Evolutionary conservation across 2,329 filamentous ascomycete species (phyloP).

Genomic region (Pseudopithomyces chartarum): DNA sequence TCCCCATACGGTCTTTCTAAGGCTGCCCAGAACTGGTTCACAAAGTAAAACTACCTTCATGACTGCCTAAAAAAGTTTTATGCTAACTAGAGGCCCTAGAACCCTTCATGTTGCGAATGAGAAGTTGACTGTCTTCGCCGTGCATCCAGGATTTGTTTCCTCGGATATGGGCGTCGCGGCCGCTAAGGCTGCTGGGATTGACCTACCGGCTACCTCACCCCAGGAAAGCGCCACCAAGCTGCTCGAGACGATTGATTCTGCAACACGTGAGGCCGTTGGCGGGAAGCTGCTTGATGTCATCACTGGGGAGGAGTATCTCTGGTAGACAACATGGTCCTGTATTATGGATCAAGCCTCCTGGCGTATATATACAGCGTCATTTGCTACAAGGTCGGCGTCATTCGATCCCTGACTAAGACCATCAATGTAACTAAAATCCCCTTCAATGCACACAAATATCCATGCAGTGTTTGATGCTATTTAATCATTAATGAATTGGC

Average conservation of each 20-base stretch:
- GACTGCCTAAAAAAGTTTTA: not conserved
- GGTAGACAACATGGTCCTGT: not conserved
- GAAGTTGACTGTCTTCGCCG: conserved; percentile 14
- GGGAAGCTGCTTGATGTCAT: not conserved
- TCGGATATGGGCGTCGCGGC: conserved; percentile 10
- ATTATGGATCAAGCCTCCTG: not conserved
- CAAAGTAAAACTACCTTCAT: not conserved
- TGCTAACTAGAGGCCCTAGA: not conserved
- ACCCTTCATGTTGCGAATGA: conserved; percentile 15
- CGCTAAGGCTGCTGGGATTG: conserved; percentile 6
- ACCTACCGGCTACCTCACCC: not conserved
- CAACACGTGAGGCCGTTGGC: not conserved
- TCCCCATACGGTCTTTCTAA: conserved; percentile 15
- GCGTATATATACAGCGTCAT: not conserved
- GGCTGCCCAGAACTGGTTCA: conserved; percentile 19
- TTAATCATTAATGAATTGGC: too few relatives aligned
- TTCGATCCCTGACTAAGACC: too few relatives aligned
- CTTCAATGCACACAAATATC: too few relatives aligned
- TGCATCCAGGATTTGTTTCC: conserved; percentile 1
- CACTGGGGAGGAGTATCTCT: not conserved
- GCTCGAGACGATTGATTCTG: not conserved
- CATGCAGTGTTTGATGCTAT: too few relatives aligned
- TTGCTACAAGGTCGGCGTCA: not conserved
- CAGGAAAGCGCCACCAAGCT: conserved; percentile 6
- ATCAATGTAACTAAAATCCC: too few relatives aligned